Conservation (phyloP, 345 rosid genomes). For the Lepidium africanum region DNA sequence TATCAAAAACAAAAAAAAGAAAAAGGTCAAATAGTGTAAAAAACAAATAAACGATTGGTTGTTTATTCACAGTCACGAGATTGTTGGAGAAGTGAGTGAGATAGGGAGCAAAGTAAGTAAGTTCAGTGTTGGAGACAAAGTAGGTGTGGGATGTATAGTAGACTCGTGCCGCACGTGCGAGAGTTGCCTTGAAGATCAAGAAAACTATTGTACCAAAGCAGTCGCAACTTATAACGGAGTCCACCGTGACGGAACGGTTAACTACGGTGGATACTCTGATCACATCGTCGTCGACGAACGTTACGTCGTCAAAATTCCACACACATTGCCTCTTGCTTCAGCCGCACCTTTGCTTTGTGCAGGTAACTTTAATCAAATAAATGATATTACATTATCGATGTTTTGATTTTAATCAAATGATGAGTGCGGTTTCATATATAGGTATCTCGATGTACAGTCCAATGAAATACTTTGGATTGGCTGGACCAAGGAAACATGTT, state of each 20-base stretch:
- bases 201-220: constrained; percentile 47
- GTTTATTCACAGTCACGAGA: constrained; percentile 49
- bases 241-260: constrained; percentile 35
- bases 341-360: constrained; percentile 68
- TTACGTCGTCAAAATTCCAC: constrained; percentile 41
- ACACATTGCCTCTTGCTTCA: constrained; percentile 37
- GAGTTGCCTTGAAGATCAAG: constrained; percentile 36
- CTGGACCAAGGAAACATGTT: constrained; percentile 38
- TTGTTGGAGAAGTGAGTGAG: constrained; percentile 57
- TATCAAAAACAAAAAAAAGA: no score
- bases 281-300: constrained; percentile 45
- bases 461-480: constrained; percentile 43
- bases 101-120: constrained; percentile 45
- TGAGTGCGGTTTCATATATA: not conserved
- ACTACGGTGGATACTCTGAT: constrained; percentile 64
- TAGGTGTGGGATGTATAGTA: constrained; percentile 51
- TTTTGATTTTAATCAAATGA: not conserved
- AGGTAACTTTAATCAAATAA: constrained; percentile 5
- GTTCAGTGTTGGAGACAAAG: constrained; percentile 43
- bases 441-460: constrained; percentile 70
- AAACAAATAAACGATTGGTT: not conserved
- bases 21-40: not conserved
- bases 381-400: not conserved
- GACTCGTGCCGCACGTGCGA: constrained; percentile 49
- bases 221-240: constrained; percentile 30